phyloP scores from a whole-genome alignment of 495 filamentous ascomycete species.

The Aspergillus ellipticus region DNA sequence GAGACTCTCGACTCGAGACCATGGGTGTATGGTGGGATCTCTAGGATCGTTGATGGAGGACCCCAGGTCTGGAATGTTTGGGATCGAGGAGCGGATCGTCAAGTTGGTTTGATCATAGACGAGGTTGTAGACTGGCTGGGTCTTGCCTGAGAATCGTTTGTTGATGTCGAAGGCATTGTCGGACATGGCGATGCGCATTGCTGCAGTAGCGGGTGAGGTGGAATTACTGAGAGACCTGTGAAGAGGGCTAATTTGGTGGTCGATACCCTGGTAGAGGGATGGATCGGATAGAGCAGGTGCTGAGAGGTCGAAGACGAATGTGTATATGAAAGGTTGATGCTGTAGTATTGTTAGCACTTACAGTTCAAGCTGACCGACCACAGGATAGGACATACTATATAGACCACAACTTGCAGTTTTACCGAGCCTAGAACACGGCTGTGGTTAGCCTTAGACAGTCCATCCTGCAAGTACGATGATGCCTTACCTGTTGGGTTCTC shows the following conservation, averaged over 20 bases:
- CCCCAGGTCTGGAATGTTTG: conserved; percentile 75
- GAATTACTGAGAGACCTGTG: conserved; percentile 65
- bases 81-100: conserved; percentile 78
- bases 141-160: conserved; percentile 23
- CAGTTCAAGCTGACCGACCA: not conserved
- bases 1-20: conserved; percentile 85
- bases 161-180: conserved; percentile 24
- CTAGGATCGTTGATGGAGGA: conserved; percentile 10
- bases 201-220: conserved; percentile 54
- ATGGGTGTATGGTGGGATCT: conserved; percentile 28
- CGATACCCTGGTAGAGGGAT: conserved; percentile 74
- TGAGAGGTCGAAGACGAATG: conserved; percentile 75
- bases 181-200: conserved; percentile 41
- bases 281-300: conserved; percentile 64
- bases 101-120: conserved; percentile 77
- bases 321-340: conserved; percentile 85
- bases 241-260: conserved; percentile 76
- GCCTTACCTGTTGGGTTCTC: conserved; percentile 16
- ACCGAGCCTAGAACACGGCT: conserved; percentile 18
- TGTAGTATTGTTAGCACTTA: conserved; percentile 14
- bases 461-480: not conserved
- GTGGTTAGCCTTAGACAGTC: not conserved
- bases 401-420: conserved; percentile 69
- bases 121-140: conserved; percentile 70
- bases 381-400: conserved; percentile 44